Evolutionary conservation across 208 protist species (phyloP).

Genomic region (Strigomonas culicis): DNA sequence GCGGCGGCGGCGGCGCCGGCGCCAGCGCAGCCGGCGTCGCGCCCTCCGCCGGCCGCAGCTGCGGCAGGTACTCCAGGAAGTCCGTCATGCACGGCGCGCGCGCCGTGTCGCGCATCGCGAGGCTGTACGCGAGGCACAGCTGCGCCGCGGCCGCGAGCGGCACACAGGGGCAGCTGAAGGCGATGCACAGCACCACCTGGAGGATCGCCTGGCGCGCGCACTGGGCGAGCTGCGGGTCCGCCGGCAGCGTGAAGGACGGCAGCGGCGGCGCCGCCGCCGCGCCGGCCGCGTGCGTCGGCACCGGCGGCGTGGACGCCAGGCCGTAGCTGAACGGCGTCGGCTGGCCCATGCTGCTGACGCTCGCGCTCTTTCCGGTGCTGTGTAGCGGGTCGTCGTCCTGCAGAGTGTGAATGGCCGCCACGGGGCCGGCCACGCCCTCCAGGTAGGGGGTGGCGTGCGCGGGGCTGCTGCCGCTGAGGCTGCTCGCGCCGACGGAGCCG

Average conservation of each 20-base stretch:
- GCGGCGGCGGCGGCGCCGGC: constrained; percentile 15
- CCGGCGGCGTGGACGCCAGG: constrained; percentile 2
- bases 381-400: neutral
- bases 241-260: neutral
- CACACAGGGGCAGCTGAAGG: constrained; percentile 71
- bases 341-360: neutral
- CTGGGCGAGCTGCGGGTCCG: constrained; percentile 27
- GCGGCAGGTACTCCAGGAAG: neutral
- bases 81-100: no score
- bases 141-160: constrained; percentile 51
- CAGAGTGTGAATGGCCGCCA: constrained; percentile 2
- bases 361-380: neutral
- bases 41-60: neutral
- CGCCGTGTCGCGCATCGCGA: no score
- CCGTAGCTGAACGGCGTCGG: neutral
- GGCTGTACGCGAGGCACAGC: constrained; percentile 47
- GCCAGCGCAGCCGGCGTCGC: neutral
- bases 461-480: neutral
- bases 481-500: no score
- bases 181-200: constrained; percentile 45
- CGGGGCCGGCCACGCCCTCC: neutral
- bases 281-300: neutral
- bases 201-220: constrained; percentile 20
- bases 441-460: neutral
- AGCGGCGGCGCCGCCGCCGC: neutral